Conservation (phyloP, 805 yeast species). For the Metschnikowia lochheadii region DNA sequence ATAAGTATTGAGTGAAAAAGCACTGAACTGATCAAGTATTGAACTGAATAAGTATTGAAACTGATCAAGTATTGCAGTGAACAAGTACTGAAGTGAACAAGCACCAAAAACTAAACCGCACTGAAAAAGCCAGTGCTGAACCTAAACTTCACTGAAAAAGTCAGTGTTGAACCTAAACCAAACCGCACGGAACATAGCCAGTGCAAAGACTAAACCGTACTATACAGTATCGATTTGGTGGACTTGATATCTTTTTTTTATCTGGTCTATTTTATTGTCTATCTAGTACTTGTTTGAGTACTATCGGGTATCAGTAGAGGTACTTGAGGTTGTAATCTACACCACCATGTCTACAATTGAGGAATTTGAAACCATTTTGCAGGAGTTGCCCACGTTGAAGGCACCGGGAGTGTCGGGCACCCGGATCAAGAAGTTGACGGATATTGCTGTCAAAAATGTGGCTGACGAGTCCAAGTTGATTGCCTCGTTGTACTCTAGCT, state of each 20-base stretch:
- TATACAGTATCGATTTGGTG: not conserved
- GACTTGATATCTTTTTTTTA: not conserved
- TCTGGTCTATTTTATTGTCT: not conserved
- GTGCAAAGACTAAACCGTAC: not conserved
- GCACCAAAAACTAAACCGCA: not conserved
- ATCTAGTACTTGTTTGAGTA: not conserved
- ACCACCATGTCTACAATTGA: slow-evolving; percentile 37
- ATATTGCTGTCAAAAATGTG: slow-evolving; percentile 69
- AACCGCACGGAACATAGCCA: not conserved
- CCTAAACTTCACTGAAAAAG: not conserved
- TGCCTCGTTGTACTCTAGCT: slow-evolving; percentile 56
- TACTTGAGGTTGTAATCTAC: slow-evolving; percentile 1
- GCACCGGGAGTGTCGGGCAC: slow-evolving; percentile 95
- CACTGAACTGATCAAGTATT: not conserved
- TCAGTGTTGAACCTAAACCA: not conserved
- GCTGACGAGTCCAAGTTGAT: slow-evolving; percentile 53
- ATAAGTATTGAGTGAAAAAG: not conserved
- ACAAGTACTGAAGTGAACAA: not conserved
- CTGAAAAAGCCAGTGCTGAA: not conserved
- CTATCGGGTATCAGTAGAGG: slow-evolving; percentile 4
- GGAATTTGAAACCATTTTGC: slow-evolving; percentile 45
- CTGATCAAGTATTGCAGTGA: not conserved
- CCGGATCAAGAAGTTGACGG: slow-evolving; percentile 82
- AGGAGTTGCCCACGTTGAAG: slow-evolving; percentile 54
- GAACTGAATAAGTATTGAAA: not conserved